Base-by-base conservation (phyloP, 2,329 filamentous ascomycete genomes). In the Hymenoscyphus infarciens region DNA sequence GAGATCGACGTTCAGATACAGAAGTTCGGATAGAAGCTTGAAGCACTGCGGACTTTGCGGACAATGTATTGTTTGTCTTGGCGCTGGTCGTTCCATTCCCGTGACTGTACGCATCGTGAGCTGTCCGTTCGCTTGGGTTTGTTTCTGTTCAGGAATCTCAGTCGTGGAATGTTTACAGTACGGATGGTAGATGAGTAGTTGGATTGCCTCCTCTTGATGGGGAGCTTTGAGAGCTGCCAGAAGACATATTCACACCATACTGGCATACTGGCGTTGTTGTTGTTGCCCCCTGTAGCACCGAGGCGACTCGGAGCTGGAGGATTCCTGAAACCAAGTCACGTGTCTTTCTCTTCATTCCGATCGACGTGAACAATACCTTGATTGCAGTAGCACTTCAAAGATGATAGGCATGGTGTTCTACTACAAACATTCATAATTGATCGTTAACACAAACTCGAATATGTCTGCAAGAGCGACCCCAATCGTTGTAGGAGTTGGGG, bases 401-500 rank as follows among this genome's bases (percentile, higher is more conserved):
- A n/a, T 11, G 19, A 22, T 22, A 10, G n/a, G 22, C 3, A 2
- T 45, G 1, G 5, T 19, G 7, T 45, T 45, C n/a, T 19, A 25
- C 16, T n/a, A 3, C 10, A 22, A 22, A 22, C 7, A 22, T 49
- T 31, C 7, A 31, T 31, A 31, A 31, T 27, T 27, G 2, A 2
- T 22, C 42, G 42, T 49, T 10, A 49, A 22, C 19, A 49, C 7
- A 22, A 25, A 13, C 19, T 6, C 7, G 5, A 54, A 4, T 27
- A 54, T 55, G 49, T 31, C 49, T 16, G 45, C 22, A 29, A 35
- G 53, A 33, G 15, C 54, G 19, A 73, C 71, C 15, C 86, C 87
- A 0, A 75, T 89, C 25, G 81, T 89, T 31, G 78, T 89, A 57
- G 87, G 86, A 33, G 82, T 88, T 0, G 85, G 80, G 61, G 86